Base-by-base conservation (phyloP, 2,329 filamentous ascomycete genomes). In the Xylariomycetidae sp. region DNA sequence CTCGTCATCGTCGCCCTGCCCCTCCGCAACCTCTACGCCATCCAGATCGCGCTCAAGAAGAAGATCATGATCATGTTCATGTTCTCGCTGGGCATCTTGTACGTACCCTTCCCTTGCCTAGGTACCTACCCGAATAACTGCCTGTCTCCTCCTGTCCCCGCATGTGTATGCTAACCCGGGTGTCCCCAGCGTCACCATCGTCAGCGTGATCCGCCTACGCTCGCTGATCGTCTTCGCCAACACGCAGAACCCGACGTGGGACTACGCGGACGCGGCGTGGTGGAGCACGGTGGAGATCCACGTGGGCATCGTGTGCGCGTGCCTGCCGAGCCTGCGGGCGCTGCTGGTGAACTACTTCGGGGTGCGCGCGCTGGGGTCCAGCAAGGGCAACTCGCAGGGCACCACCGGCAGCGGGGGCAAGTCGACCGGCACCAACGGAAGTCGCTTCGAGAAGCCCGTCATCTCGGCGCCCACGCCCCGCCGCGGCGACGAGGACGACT, bases 251-350 rank as follows among this genome's bases (percentile, higher is more conserved):
- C 44, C 61, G 2, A 62, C 58, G 4, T 61, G 57, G 23, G 60
- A 63, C 35, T 60, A 64, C 44, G 45, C 50, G n/a, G 55, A 55
- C 4, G 57, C 61, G 6, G 46, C 56, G 13, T 58, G 57, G 32
- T 67, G 64, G 64, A 60, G 55, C 13, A 57, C 56, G 10, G 52
- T 66, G 18, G 64, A 67, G 43, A 52, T 63, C 35, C 55, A 64
- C 38, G 54, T 63, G 2, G 62, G 60, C 17, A 60, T 67, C 32
- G 58, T 67, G n/a, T 66, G 63, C 42, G 59, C 59, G 6, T 64
- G 63, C 47, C 57, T 67, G 45, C 63, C 64, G 1, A 49, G 56
- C n/a, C 40, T 54, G 6, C 53, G 52, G n/a, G 33, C 43, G 10
- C 43, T 56, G 10, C 43, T 56, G 34, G 26, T 44, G 29, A 29